Evolutionary conservation across 192 early-diverging fungal genomes (phyloP).

Genomic region (Blastocladiella britannica): DNA sequence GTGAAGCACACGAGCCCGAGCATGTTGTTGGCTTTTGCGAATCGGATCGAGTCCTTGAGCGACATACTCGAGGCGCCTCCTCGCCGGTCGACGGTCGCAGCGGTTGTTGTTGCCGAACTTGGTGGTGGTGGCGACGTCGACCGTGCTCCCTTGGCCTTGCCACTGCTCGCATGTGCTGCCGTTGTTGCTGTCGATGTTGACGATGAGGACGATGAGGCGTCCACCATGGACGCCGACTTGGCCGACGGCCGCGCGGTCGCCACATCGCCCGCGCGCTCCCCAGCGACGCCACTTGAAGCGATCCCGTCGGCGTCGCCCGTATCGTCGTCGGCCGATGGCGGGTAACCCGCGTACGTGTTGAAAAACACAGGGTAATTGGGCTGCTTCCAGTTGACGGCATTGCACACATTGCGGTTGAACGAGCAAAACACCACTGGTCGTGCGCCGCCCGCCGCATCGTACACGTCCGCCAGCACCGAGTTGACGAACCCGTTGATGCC

Average conservation of each 20-base stretch:
- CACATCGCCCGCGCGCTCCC: too few species aligned
- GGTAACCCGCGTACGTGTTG: slow-evolving; percentile 53
- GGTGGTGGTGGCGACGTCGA: slow-evolving; percentile 7
- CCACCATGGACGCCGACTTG: not conserved
- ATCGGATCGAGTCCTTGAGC: slow-evolving; percentile 86
- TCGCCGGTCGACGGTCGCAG: not conserved
- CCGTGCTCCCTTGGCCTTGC: slow-evolving; percentile 1
- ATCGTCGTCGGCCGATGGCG: not conserved
- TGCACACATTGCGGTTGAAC: slow-evolving; percentile 78
- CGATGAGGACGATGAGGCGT: too few species aligned
- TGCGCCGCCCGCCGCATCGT: slow-evolving; percentile 37
- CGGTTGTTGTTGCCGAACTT: slow-evolving; percentile 1
- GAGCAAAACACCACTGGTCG: slow-evolving; percentile 67
- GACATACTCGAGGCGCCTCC: slow-evolving; percentile 17
- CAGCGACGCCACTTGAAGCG: too few species aligned
- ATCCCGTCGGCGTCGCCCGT: not conserved
- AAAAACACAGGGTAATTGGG: slow-evolving; percentile 96
- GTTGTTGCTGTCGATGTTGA: slow-evolving; percentile 14
- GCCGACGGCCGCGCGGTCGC: not conserved
- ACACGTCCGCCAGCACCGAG: slow-evolving; percentile 63
- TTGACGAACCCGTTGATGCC: slow-evolving; percentile 77
- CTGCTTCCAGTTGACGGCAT: slow-evolving; percentile 95
- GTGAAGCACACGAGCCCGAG: slow-evolving; percentile 83
- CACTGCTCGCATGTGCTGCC: slow-evolving; percentile 3
- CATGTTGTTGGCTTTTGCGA: slow-evolving; percentile 76